Evolutionary conservation across 2,329 filamentous ascomycete species (phyloP).

Genomic region (Stemphylium beticola): DNA sequence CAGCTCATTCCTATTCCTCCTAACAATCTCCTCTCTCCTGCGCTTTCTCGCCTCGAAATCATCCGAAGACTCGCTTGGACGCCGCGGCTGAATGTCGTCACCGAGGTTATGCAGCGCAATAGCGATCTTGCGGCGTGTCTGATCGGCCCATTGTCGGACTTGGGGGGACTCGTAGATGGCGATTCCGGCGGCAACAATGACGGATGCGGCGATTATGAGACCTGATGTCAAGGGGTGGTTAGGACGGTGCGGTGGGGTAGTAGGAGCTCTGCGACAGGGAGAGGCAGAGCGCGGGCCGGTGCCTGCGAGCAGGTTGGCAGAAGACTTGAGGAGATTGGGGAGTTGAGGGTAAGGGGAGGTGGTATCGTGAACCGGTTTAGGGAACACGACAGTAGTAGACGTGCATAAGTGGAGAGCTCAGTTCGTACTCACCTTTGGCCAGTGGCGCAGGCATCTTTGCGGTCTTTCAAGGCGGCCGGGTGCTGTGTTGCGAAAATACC

Average conservation of each 20-base stretch:
- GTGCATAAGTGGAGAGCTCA: slow-evolving; percentile 29
- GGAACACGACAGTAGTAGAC: slow-evolving; percentile 29
- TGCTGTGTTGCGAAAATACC: neutral
- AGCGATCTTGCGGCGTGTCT: slow-evolving; percentile 66
- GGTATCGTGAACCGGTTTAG: slow-evolving; percentile 2
- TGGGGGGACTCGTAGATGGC: slow-evolving; percentile 70
- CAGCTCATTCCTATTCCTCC: slow-evolving; percentile 45
- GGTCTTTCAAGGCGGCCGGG: neutral
- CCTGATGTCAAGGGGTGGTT: slow-evolving; percentile 53
- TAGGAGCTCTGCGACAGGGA: slow-evolving; percentile 4
- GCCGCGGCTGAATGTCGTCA: slow-evolving; percentile 61
- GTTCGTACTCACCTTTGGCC: slow-evolving; percentile 46
- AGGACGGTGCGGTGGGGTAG: slow-evolving; percentile 27
- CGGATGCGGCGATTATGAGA: slow-evolving; percentile 66
- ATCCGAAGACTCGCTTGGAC: slow-evolving; percentile 41
- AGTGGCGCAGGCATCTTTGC: slow-evolving; percentile 49
- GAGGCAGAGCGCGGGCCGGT: slow-evolving; percentile 27
- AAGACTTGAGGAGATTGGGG: neutral
- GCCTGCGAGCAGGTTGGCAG: slow-evolving; percentile 45
- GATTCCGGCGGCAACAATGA: slow-evolving; percentile 67
- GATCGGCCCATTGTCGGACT: slow-evolving; percentile 67
- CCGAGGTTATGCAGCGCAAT: slow-evolving; percentile 64
- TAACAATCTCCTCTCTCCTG: slow-evolving; percentile 41
- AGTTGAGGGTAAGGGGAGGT: neutral
- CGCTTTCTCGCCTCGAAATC: slow-evolving; percentile 41